Conservation (phyloP, 164 flowering plant species). For the Vitis rupestris region DNA sequence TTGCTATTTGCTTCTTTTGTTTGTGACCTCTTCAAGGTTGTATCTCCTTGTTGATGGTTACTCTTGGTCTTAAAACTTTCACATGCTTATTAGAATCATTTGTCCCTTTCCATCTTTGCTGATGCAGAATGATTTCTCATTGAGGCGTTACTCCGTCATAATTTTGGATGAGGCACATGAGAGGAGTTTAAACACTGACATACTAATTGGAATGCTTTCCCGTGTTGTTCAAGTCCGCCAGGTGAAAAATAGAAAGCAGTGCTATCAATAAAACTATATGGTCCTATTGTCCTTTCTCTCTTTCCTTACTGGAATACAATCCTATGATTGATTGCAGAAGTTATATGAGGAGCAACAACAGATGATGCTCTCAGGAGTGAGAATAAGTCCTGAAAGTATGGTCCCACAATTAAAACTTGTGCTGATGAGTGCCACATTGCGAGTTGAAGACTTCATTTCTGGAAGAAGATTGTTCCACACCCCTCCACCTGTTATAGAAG, state of each 20-base stretch:
- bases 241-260: slow-evolving; percentile 32
- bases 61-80: background rate
- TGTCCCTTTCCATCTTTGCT: background rate
- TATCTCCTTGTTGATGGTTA: too few relatives aligned
- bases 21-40: too few relatives aligned
- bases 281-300: background rate
- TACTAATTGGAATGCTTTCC: slow-evolving; percentile 94
- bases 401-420: slow-evolving; percentile 73
- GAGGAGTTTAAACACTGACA: slow-evolving; percentile 96
- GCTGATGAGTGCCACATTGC: slow-evolving; percentile 96
- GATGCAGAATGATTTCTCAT: slow-evolving; percentile 74
- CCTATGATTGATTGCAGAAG: slow-evolving; percentile 39
- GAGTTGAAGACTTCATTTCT: slow-evolving; percentile 84
- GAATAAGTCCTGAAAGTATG: slow-evolving; percentile 38
- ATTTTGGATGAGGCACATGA: slow-evolving; percentile 98
- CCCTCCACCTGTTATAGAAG: slow-evolving; percentile 85
- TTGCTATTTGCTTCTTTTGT: too few relatives aligned
- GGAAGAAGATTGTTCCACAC: slow-evolving; percentile 55
- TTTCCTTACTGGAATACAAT: background rate
- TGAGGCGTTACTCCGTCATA: slow-evolving; percentile 77
- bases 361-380: slow-evolving; percentile 47
- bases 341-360: slow-evolving; percentile 55
- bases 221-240: slow-evolving; percentile 67
- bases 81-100: background rate
- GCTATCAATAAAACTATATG: background rate